Percentiles rank a stretch among this genome's conserved stretches.
Evolutionary conservation across 306 rosid genomes (phyloP).

Genomic region (Dryas octopetala): DNA sequence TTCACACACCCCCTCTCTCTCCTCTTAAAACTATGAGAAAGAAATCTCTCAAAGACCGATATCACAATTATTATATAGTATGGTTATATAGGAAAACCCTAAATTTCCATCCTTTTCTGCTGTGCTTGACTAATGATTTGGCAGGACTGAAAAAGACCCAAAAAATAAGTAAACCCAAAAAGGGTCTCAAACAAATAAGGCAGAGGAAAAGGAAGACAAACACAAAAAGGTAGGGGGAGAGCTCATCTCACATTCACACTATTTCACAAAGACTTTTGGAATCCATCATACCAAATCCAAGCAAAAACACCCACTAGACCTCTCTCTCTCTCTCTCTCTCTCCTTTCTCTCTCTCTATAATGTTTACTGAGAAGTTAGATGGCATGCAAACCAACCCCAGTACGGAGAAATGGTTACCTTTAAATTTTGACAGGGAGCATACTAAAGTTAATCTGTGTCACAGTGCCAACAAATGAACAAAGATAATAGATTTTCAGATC

Average conservation of each 20-base stretch:
- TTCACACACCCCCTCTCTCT: constrained; percentile 31
- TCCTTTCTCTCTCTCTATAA: background rate
- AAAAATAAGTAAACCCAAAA: constrained; percentile 14
- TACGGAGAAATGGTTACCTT: constrained; percentile 41
- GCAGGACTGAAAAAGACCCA: constrained; percentile 46
- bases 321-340: constrained; percentile 17
- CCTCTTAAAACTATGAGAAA: background rate
- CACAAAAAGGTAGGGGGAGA: constrained; percentile 8
- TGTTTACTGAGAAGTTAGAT: constrained; percentile 29
- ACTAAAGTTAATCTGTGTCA: constrained; percentile 39
- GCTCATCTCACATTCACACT: constrained; percentile 42
- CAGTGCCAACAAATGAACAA: constrained; percentile 17
- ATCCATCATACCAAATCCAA: constrained; percentile 44
- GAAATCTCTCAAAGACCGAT: background rate
- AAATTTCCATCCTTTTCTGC: constrained; percentile 29
- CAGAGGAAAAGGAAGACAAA: constrained; percentile 13
- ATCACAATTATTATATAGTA: background rate
- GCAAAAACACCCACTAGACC: constrained; percentile 41
- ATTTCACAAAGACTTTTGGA: constrained; percentile 37
- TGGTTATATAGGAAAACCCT: constrained; percentile 26
- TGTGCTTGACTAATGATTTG: constrained; percentile 35
- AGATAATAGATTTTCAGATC: constrained; percentile 44
- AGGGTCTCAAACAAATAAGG: constrained; percentile 7
- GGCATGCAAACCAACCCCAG: constrained; percentile 57
- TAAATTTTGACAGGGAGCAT: constrained; percentile 40